Base-by-base conservation (phyloP, 163 green algal genomes). In the Prototheca wickerhamii region DNA sequence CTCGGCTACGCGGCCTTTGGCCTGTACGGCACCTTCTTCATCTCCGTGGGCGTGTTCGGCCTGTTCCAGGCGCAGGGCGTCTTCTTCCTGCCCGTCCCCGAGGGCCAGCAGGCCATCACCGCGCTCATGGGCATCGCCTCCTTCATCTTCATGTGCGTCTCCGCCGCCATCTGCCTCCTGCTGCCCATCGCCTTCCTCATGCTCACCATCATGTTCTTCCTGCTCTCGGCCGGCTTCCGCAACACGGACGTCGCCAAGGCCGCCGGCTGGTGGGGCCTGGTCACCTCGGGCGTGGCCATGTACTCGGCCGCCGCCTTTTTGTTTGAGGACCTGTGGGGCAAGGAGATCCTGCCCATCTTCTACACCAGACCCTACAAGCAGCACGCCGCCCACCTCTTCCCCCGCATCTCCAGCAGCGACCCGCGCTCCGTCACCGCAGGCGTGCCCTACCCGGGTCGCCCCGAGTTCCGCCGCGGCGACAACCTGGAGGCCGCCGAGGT, bases 291-390 rank as follows among this genome's bases (percentile, higher is more conserved):
- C 40, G 15, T 57, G 21, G 40, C 60, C 15, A 4, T 65, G 26
- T 65, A 65, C 43, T 18, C 18, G n/a, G 60, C 26, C 7, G 60
- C 30, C 7, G 31, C 40, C 29, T 58, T 65, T 4, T 28, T 65
- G 43, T 43, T 65, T 33, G 60, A 65, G 60, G 60, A 65, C 28
- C 4, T 44, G 6, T 57, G 60, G 43, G 60, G 60, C 60, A 46
- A 49, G 43, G 60, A 65, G 42, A 52, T 65, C 28, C 60, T 65
- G 43, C 60, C 60, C 60, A 53, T 58, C 37, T 46, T 65, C 43
- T 65, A 58, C 43, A 58, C 60, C 60, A 65, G 58, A 43, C 60
- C 29, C 20, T 57, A 57, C 60, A 40, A 54, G 40, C 21, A 32
- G 43, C 60, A 65, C 26, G 60, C 60, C 30, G 18, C 23, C 21